Evolutionary conservation across 108 stramenopile genomes (phyloP).

Genomic region (Phaeodactylum tricornutum): DNA sequence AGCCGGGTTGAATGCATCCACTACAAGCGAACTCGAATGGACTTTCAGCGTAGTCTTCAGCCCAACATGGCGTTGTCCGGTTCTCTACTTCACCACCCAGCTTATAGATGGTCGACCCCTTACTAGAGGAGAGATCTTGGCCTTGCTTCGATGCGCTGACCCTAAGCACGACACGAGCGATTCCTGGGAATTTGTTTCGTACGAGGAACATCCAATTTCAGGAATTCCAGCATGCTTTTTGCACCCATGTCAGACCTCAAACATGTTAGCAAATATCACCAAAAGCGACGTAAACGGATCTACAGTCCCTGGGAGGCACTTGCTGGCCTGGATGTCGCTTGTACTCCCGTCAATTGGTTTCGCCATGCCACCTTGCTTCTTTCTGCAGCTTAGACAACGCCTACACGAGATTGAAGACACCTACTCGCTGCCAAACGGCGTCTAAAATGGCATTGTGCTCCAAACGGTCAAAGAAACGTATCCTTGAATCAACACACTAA

Average conservation of each 20-base stretch:
- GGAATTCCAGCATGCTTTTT: conserved; percentile 52
- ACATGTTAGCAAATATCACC: conserved; percentile 24
- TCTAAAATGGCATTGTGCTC: no score
- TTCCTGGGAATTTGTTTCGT: conserved; percentile 67
- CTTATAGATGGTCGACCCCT: no score
- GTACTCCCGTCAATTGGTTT: conserved; percentile 55
- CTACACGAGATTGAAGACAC: no score
- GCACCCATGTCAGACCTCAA: conserved; percentile 61
- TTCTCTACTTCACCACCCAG: conserved; percentile 71
- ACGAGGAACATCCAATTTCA: conserved; percentile 60
- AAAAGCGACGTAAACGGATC: background rate
- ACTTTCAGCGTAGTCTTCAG: conserved; percentile 49
- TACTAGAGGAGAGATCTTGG: conserved; percentile 13
- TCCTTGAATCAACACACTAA: no score
- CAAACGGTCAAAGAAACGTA: no score
- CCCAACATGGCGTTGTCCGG: conserved; percentile 49
- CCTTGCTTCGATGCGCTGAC: conserved; percentile 7
- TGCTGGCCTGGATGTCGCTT: conserved; percentile 74
- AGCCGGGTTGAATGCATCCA: no score
- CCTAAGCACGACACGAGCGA: conserved; percentile 15
- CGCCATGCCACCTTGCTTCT: no score
- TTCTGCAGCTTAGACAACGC: no score
- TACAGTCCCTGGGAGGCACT: background rate
- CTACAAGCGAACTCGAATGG: conserved; percentile 30
- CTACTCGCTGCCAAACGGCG: no score